phyloP scores from a whole-genome alignment of 2,329 filamentous ascomycete species.

The Graphium sp. region DNA sequence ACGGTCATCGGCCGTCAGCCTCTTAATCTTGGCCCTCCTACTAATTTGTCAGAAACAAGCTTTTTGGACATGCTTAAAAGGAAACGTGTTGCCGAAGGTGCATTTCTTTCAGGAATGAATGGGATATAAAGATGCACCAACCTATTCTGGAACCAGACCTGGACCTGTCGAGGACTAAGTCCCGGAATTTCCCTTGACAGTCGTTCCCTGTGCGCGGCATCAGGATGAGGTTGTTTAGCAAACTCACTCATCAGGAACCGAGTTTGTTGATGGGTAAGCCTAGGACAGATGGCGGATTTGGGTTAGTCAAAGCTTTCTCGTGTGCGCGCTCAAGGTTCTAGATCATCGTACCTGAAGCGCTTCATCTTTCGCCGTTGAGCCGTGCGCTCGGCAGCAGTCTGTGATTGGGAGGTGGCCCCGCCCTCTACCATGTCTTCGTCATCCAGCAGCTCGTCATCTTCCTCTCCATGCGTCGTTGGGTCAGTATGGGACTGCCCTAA shows the following conservation, averaged over 20 bases:
- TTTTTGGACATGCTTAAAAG: background rate
- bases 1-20: conserved; percentile 51
- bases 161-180: conserved; percentile 78
- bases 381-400: conserved; percentile 38
- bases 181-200: conserved; percentile 83
- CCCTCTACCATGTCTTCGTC: conserved; percentile 34
- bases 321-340: background rate
- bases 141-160: conserved; percentile 98
- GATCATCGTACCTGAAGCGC: conserved; percentile 50
- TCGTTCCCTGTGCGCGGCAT: conserved; percentile 76
- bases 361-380: conserved; percentile 54
- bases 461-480: conserved; percentile 18
- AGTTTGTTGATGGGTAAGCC: conserved; percentile 92
- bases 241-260: conserved; percentile 96
- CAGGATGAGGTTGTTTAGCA: conserved; percentile 82
- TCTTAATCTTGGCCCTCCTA: conserved; percentile 56
- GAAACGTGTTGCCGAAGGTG: background rate
- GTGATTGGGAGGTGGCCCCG: conserved; percentile 18
- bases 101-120: background rate
- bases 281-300: conserved; percentile 19
- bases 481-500: too few species aligned
- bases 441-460: conserved; percentile 32
- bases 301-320: too few species aligned
- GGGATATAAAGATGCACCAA: conserved; percentile 22
- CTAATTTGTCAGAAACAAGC: conserved; percentile 7